Evolutionary conservation across 2,329 filamentous ascomycete genomes (phyloP), one percentile per base, ranked within the genome.

Genomic region (Davidsoniella virescens): DNA sequence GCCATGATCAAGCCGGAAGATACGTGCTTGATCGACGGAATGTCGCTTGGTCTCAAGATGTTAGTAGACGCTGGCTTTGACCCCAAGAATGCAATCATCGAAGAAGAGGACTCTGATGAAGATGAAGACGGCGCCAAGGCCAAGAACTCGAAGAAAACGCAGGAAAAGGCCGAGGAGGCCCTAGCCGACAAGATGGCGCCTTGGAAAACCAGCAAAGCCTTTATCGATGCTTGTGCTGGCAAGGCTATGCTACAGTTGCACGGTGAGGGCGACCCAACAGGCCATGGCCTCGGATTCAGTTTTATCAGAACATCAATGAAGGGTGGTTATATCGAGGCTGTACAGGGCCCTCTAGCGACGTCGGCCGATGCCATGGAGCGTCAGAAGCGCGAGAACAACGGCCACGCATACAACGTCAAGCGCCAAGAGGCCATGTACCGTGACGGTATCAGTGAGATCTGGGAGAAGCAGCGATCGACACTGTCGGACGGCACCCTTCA

Each of bases 221-320:
- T 98, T 65, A 76, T 95, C 53, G 84, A 95, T 56, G 92, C 92
- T 1, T 90, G 86, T 46, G 82, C 87, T 54, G 87, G 87, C 53
- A 98, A 98, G 63, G 92, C 92, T 2, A 98, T 98, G 92, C 75
- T 98, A 43, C 84, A 88, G 57, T 74, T 98, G 10, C 88, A 95
- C 58, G 92, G 92, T 17, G 86, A 93, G 56, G 92, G 92, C 51
- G 92, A 98, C 61, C 92, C 92, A 3, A 94, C 90, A 0, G 87
- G 87, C 20, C 84, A 88, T 59, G 92, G 92, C 2, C 80, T 95
- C 53, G 92, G 86, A 2, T 94, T 96, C 69, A 95, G 86, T 62
- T 95, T 98, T 64, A 88, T 98, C 63, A 87, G 92, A 61, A 95
- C 88, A 0, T 94, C 87, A 1, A 98, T 98, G 92, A 98, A 98